Percentiles rank a stretch among this genome's conserved stretches.
Evolutionary conservation across 2,329 filamentous ascomycete genomes (phyloP).

Genomic region (Penicillium sp.): DNA sequence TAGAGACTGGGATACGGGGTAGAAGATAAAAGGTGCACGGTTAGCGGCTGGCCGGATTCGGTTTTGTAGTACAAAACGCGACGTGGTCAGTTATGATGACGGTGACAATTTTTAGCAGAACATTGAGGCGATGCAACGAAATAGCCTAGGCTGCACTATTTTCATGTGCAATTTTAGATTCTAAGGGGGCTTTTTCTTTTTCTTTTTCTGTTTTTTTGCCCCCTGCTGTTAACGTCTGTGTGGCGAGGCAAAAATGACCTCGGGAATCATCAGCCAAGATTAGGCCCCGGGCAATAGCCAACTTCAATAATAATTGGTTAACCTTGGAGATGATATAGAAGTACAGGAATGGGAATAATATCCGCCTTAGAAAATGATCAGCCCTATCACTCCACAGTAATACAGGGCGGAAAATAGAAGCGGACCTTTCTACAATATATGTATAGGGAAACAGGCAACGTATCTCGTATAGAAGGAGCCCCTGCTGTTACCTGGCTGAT

Average conservation of each 20-base stretch:
- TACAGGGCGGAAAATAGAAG: too few species aligned
- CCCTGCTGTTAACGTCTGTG: not conserved
- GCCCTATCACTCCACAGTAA: too few species aligned
- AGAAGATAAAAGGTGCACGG: slow-evolving; percentile 1
- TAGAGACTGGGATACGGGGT: not conserved
- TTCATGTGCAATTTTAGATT: slow-evolving; percentile 8
- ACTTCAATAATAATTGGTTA: slow-evolving; percentile 6
- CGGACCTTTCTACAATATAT: too few species aligned
- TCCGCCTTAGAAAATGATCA: too few species aligned
- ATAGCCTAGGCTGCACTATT: slow-evolving; percentile 22
- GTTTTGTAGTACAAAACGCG: slow-evolving; percentile 9
- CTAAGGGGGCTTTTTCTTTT: not conserved
- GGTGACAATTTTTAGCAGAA: not conserved
- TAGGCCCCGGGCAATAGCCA: not conserved
- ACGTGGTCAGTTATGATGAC: slow-evolving; percentile 16
- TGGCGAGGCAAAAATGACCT: slow-evolving; percentile 4
- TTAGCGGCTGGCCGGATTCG: slow-evolving; percentile 5
- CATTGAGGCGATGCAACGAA: not conserved
- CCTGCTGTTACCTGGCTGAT: too few species aligned
- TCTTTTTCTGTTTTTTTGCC: not conserved
- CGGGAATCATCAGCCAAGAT: slow-evolving; percentile 1
- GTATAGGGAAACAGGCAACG: too few species aligned
- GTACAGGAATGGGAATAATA: too few species aligned
- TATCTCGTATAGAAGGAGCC: too few species aligned
- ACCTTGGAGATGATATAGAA: not conserved